Evolutionary conservation across 306 rosid genomes (phyloP).

Genomic region (Fragaria nilgerrensis): DNA sequence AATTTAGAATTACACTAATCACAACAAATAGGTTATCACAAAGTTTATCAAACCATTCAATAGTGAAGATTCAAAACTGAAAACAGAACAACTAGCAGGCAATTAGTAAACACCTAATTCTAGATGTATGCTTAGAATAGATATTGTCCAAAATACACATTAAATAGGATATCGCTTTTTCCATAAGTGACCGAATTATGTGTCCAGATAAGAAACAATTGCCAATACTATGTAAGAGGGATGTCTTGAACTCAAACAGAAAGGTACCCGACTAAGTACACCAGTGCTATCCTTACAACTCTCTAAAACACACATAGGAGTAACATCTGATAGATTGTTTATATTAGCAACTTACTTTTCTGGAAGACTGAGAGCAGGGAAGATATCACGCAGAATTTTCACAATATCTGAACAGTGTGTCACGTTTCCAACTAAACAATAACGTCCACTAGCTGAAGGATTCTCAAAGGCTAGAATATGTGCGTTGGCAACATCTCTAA

Average conservation of each 20-base stretch:
- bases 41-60: background rate
- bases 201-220: background rate
- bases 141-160: background rate
- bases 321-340: too few species aligned
- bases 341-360: slow-evolving; percentile 35
- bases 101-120: too few species aligned
- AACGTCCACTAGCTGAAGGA: slow-evolving; percentile 62
- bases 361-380: slow-evolving; percentile 47
- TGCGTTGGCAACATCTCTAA: slow-evolving; percentile 65
- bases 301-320: background rate
- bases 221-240: background rate
- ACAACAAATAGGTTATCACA: background rate
- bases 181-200: background rate
- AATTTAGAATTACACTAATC: too few species aligned
- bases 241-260: background rate
- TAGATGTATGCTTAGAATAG: background rate
- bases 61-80: background rate
- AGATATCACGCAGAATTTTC: slow-evolving; percentile 33
- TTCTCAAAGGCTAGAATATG: slow-evolving; percentile 65
- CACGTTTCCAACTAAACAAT: slow-evolving; percentile 39
- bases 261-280: background rate
- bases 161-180: background rate
- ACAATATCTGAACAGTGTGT: slow-evolving; percentile 39
- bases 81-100: background rate
- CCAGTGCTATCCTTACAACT: background rate